Conservation (phyloP, 495 filamentous ascomycete genomes). For the Bacidia rubella region DNA sequence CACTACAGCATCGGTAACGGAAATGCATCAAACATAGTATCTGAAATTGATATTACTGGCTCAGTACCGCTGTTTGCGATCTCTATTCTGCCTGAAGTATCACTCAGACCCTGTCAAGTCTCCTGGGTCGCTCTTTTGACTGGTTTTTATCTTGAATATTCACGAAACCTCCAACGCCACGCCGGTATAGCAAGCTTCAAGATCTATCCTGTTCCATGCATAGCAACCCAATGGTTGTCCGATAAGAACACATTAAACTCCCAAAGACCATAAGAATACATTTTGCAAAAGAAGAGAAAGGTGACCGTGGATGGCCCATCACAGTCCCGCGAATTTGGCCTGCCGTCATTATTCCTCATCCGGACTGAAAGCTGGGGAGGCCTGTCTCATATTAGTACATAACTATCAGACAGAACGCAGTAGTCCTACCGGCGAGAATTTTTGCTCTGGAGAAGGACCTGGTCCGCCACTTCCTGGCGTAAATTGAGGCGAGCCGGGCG, state of each 20-base stretch:
- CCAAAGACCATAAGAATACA: not conserved
- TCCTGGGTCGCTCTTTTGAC: not conserved
- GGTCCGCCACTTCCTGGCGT: constrained; percentile 11
- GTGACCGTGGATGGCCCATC: not conserved
- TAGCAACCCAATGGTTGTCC: not conserved
- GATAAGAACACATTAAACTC: not conserved
- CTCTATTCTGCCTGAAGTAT: no score
- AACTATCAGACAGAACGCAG: not conserved
- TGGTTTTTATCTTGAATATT: not conserved
- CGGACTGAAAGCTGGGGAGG: constrained; percentile 5
- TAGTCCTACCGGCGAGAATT: constrained; percentile 5
- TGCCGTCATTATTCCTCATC: constrained; percentile 6
- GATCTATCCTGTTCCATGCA: constrained; percentile 3
- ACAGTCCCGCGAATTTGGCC: no score
- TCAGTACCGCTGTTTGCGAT: no score
- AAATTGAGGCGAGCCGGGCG: constrained; percentile 11
- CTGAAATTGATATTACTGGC: no score
- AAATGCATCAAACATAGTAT: no score
- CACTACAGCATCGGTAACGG: no score
- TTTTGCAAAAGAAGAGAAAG: no score
- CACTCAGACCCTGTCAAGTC: no score
- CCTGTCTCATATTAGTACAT: constrained; percentile 1
- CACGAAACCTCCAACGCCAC: not conserved
- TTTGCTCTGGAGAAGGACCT: constrained; percentile 4
- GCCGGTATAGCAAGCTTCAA: not conserved